Evolutionary conservation across 108 stramenopile genomes (phyloP).

Genomic region (Cyclotella baltica): DNA sequence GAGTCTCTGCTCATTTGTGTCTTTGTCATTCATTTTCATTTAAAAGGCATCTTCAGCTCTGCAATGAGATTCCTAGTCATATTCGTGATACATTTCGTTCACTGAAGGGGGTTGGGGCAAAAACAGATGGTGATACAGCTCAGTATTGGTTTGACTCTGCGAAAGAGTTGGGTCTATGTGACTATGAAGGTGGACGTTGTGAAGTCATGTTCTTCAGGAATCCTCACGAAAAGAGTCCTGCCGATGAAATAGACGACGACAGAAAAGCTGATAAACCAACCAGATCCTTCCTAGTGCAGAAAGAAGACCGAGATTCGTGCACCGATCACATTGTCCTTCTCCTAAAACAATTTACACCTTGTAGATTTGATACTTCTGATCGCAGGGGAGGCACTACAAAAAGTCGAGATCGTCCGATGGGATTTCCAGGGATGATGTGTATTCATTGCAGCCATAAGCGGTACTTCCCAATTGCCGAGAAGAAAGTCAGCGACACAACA

Average conservation of each 20-base stretch:
- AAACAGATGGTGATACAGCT: constrained; percentile 62
- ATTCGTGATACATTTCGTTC: constrained; percentile 70
- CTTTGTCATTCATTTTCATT: background rate
- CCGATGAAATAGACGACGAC: constrained; percentile 70
- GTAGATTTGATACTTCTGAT: constrained; percentile 80
- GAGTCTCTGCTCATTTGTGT: background rate
- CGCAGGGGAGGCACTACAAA: constrained; percentile 71
- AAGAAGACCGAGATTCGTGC: constrained; percentile 64
- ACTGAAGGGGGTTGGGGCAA: constrained; percentile 70
- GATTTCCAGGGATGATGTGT: constrained; percentile 70
- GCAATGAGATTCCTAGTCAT: constrained; percentile 71
- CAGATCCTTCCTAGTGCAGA: constrained; percentile 51
- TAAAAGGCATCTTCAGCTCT: constrained; percentile 67
- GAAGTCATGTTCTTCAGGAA: constrained; percentile 65
- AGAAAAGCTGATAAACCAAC: constrained; percentile 35
- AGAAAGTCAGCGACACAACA: constrained; percentile 84
- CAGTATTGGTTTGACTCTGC: constrained; percentile 85
- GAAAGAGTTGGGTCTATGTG: constrained; percentile 72
- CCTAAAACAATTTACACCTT: constrained; percentile 78
- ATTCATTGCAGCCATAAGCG: constrained; percentile 72
- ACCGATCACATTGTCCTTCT: constrained; percentile 82
- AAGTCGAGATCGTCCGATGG: constrained; percentile 72
- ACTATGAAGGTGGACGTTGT: constrained; percentile 56
- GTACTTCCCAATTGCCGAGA: constrained; percentile 85
- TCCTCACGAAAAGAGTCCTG: constrained; percentile 76